phyloP scores from a whole-genome alignment of 345 rosid species.

The Barbarea vulgaris region DNA sequence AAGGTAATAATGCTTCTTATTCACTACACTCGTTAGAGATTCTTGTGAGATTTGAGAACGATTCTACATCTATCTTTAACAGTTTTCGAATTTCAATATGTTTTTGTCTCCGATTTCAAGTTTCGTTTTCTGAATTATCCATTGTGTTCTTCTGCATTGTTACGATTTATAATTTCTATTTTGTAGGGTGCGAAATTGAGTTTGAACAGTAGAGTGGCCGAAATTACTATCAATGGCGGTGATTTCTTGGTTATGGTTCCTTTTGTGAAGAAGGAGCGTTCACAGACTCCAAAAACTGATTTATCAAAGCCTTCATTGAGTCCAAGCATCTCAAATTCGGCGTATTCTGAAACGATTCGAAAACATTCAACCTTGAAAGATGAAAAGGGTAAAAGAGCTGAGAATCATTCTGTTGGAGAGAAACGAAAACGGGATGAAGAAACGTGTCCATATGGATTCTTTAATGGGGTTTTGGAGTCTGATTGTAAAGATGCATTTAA shows the following conservation, averaged over 20 bases:
- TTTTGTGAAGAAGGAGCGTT: constrained; percentile 60
- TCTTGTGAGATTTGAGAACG: neutral
- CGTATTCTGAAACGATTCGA: constrained; percentile 60
- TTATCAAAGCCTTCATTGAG: constrained; percentile 38
- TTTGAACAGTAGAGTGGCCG: constrained; percentile 44
- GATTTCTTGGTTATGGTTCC: constrained; percentile 77
- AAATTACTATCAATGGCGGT: constrained; percentile 42
- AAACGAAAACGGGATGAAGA: constrained; percentile 55
- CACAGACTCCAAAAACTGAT: constrained; percentile 42
- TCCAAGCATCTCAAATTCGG: constrained; percentile 54
- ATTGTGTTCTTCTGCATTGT: neutral
- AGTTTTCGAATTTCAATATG: neutral
- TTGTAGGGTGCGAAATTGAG: constrained; percentile 68
- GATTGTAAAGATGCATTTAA: constrained; percentile 45
- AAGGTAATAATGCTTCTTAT: constrained; percentile 54
- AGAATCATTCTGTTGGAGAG: constrained; percentile 27
- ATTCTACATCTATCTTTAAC: neutral
- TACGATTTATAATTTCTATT: neutral
- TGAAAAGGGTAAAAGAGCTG: constrained; percentile 31
- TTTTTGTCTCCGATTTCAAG: neutral
- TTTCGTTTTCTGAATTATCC: neutral
- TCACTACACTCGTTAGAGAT: neutral
- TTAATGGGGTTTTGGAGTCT: constrained; percentile 54
- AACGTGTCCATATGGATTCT: constrained; percentile 45
- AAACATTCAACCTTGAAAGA: constrained; percentile 46